Evolutionary conservation across 1,284 basidiomycete genomes (phyloP), one percentile per base, ranked within the genome.

Genomic region (Stygiomarasmius scandens): DNA sequence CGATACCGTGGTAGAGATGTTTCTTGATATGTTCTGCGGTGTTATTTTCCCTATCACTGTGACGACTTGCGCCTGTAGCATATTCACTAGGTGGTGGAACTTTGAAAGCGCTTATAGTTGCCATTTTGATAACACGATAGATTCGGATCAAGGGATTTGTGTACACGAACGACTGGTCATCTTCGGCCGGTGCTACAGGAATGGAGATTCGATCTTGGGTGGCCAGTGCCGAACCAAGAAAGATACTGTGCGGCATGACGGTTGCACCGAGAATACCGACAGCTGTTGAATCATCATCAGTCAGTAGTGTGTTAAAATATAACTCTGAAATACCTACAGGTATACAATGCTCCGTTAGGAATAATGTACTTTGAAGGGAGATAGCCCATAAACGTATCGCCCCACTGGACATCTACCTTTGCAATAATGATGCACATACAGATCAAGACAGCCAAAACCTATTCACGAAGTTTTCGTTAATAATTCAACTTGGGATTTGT

Each of bases 1-100:
- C 77, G 56, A 87, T 85, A 0, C 88, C 89, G 66, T 96, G 93
- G 58, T 83, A 83, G 29, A 96, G 75, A 70, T 96, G 95, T 1
- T 89, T 81, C 43, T 77, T 78, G 20, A 95, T 82, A 68, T 93
- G 93, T 27, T 70, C 69, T 48, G 89, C 79, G 2, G 84, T 67
- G 65, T 90, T 89, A 68, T 91, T 92, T 59, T 89, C 76, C 57
- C 83, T 76, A 51, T 84, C 79, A 32, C 76, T 71, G 64, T 90
- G 85, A 10, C 58, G 70, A 66, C 59, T 71, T 61, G 65, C 66
- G 53, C 52, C 66, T 27, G 63, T 55, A 1, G 71, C 14, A 56
- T 45, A 46, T 63, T 47, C 46, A 10, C 32, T 32, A 8, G 16
- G 23, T 1, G 48, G 9, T 6, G 48, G 38, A 19, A 41, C 16